These are phyloP conservation scores for Colletotrichum tofieldiae DNA, from an alignment of 2,329 filamentous ascomycete genomes.

Conservation along the genomic window DNA sequence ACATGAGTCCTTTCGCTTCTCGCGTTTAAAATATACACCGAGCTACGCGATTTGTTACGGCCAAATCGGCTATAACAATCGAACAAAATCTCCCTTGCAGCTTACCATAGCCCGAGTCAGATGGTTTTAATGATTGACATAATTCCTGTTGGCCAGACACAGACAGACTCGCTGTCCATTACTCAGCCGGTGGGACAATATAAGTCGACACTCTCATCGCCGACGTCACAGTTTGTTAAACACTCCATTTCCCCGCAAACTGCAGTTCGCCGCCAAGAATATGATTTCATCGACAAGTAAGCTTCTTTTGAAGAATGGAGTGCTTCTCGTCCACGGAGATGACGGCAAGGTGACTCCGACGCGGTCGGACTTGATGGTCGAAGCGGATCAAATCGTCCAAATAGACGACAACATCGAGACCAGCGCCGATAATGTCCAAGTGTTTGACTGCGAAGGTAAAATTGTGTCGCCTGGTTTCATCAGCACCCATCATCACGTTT, in stretches of 20 bases:
- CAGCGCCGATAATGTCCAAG: slow-evolving; percentile 46
- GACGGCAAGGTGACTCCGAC: slow-evolving; percentile 7
- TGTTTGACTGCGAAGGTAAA: slow-evolving; percentile 59
- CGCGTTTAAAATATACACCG: no score
- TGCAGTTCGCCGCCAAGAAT: neutral
- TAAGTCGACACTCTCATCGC: neutral
- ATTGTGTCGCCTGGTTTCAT: slow-evolving; percentile 60
- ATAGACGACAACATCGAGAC: slow-evolving; percentile 55
- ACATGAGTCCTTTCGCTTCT: no score
- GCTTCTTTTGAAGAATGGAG: slow-evolving; percentile 11
- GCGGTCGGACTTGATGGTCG: neutral
- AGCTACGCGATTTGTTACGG: no score
- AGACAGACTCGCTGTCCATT: neutral
- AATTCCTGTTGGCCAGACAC: no score
- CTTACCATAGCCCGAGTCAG: neutral
- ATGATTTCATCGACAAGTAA: neutral
- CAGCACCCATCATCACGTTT: slow-evolving; percentile 62
- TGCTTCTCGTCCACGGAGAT: slow-evolving; percentile 22
- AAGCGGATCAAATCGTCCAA: slow-evolving; percentile 42
- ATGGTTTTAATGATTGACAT: no score
- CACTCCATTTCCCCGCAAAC: neutral
- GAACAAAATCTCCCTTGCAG: no score
- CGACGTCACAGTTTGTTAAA: neutral
- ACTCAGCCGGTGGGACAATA: neutral
- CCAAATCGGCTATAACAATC: no score